phyloP scores from a whole-genome alignment of 176 grass and related monocot species.

The Hordeum marinum region DNA sequence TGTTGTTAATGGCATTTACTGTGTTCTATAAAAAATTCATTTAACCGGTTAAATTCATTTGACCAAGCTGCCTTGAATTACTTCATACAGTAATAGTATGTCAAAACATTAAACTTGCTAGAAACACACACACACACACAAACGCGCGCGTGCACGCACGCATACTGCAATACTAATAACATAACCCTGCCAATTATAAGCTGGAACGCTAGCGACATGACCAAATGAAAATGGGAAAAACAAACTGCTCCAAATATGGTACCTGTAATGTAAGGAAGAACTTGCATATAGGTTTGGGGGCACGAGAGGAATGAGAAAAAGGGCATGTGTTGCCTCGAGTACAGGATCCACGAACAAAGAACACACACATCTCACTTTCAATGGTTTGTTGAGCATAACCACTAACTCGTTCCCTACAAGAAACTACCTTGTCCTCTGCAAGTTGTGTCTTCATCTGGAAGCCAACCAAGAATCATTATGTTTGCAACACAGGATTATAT shows the following conservation, averaged over 20 bases:
- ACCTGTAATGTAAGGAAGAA: slow-evolving; percentile 84
- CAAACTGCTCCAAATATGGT: not conserved
- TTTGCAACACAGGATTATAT: not conserved
- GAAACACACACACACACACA: not conserved
- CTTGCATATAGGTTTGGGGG: slow-evolving; percentile 71
- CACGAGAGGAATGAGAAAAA: slow-evolving; percentile 72
- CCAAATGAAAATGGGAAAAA: slow-evolving; percentile 18
- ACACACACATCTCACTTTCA: slow-evolving; percentile 43
- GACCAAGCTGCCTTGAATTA: not conserved
- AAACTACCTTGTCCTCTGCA: not conserved
- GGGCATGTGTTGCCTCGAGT: slow-evolving; percentile 47
- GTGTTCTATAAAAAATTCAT: not conserved
- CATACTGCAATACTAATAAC: too few species aligned
- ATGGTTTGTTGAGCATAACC: slow-evolving; percentile 12
- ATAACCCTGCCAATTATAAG: slow-evolving; percentile 3
- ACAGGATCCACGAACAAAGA: slow-evolving; percentile 63
- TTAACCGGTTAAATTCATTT: slow-evolving; percentile 1
- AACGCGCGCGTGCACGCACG: too few species aligned
- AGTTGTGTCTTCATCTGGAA: slow-evolving; percentile 43
- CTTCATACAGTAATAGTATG: not conserved
- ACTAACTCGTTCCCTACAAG: slow-evolving; percentile 9
- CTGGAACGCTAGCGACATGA: not conserved
- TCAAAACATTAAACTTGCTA: not conserved
- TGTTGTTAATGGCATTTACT: not conserved
- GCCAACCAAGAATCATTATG: slow-evolving; percentile 4